phyloP scores from a whole-genome alignment of 441 rosid species.

The Gossypium armourianum region DNA sequence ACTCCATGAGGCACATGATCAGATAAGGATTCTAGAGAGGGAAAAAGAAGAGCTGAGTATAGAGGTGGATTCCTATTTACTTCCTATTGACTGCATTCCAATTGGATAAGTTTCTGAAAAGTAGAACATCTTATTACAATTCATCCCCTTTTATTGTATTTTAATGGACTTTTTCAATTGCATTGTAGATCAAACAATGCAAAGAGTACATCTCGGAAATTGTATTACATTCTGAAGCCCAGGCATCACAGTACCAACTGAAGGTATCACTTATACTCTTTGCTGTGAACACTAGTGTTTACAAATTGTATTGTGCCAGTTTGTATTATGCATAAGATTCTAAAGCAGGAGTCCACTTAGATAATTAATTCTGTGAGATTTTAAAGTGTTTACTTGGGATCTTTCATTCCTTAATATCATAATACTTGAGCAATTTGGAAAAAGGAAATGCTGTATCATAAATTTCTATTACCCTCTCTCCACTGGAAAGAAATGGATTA shows the following conservation, averaged over 20 bases:
- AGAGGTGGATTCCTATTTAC: conserved; percentile 43
- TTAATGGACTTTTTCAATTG: conserved; percentile 17
- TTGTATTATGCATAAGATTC: conserved; percentile 1
- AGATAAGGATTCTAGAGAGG: conserved; percentile 42
- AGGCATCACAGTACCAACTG: conserved; percentile 69
- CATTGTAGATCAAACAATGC: conserved; percentile 54
- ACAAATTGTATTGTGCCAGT: background rate
- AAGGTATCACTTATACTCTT: conserved; percentile 40
- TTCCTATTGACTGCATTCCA: conserved; percentile 8
- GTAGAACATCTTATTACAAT: background rate
- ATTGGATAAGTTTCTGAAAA: background rate
- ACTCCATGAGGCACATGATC: conserved; percentile 41
- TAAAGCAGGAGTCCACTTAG: background rate
- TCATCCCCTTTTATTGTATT: background rate
- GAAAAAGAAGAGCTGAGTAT: conserved; percentile 47
- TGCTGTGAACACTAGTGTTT: background rate
- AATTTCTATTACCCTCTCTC: background rate
- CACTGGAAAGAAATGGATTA: background rate
- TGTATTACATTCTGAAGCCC: conserved; percentile 83
- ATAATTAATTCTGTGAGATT: background rate
- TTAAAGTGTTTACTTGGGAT: background rate
- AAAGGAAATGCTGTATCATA: background rate
- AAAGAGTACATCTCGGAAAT: conserved; percentile 73
- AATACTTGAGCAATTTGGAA: background rate
- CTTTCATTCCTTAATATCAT: background rate